Evolutionary conservation across 2,329 filamentous ascomycete genomes (phyloP), one percentile per base, ranked within the genome.

Genomic region (Ophiobolus disseminans): DNA sequence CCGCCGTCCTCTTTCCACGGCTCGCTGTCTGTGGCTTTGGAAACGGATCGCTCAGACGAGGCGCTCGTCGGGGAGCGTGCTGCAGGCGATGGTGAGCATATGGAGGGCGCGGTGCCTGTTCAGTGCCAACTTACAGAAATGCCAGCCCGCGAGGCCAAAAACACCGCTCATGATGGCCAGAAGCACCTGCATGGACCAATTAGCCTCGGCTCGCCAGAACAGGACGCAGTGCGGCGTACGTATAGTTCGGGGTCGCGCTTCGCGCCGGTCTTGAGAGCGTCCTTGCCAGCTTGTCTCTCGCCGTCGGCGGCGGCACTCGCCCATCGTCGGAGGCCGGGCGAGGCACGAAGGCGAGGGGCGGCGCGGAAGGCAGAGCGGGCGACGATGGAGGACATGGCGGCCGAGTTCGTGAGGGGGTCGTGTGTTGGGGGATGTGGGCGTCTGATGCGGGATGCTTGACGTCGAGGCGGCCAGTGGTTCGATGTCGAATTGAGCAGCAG

Each of bases 161-260:
- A 90, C 89, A 74, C 87, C 87, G 67, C 88, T 86, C 91, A 97
- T 96, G 75, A 97, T 87, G 71, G 86, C 90, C 58, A 92, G 84
- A 61, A 99, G 88, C 70, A 97, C 86, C 94, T 97, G 68, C 49
- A 26, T 14, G 35, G 23, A 36, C 45, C 36, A 48, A 61, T 71
- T 59, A 71, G 66, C 65, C 39, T 41, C 44, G 47, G 28, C 40
- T 13, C 30, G 9, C 34, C 17, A 43, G 34, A 10, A 23, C 4
- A 20, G 13, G 7, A 19, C 7, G 59, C 19, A 31, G 36, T 14
- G 41, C 14, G 13, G 54, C 83, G 62, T 83, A 90, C 87, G 73
- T 87, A 89, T 72, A 90, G 86, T 78, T 90, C 87, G 50, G 87
- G 87, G 74, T 90, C 86, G 73, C 79, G 79, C 78, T 83, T 86